Evolutionary conservation across 345 rosid genomes (phyloP), one percentile per base, ranked within the genome.

Genomic region (Lepidium sativum): DNA sequence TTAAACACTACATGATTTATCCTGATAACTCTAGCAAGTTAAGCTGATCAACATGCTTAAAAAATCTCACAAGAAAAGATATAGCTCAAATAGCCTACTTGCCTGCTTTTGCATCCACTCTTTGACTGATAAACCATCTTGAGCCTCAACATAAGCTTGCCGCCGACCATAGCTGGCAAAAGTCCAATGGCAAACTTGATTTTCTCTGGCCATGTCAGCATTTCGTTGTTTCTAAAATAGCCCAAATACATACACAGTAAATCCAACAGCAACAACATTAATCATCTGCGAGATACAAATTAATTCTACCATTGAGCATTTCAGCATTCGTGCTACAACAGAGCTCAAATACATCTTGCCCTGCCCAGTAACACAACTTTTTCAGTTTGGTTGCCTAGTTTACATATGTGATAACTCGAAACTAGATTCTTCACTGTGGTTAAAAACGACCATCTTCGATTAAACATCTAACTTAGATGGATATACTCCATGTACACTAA

Each of bases 131-230:
- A 89, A 67, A 77, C 91, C 94, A 80, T 92, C 97, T 78, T 92
- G 97, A 64, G 97, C 96, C 72, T 92, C 88, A 54, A 92, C 98
- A 80, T 92, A 89, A 47, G 92, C 73, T 73, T 89, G 51, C 96
- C 96, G 29, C 98, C 98, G 20, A 84, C 38, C 67, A 92, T 92
- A 55, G 97, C 97, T n/a, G 97, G 97, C 38, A 92, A 78, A 51
- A 92, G 96, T 51, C 98, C 97, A 59, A 87, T 87, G 15, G 98
- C 98, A 83, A 92, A 92, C 80, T 87, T 92, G 45, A 84, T 82
- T 73, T 92, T 92, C 76, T 92, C 97, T 9, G 96, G 92, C 98
- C 98, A 92, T 33, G 97, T 87, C 72, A 92, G 80, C 97, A 92
- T 92, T 72, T 87, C 91, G 55, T 87, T 92, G 68, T 92, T 92